These are phyloP conservation scores for Colletotrichum sp. DNA, from an alignment of 2,329 filamentous ascomycete genomes.

Conservation along the genomic window DNA sequence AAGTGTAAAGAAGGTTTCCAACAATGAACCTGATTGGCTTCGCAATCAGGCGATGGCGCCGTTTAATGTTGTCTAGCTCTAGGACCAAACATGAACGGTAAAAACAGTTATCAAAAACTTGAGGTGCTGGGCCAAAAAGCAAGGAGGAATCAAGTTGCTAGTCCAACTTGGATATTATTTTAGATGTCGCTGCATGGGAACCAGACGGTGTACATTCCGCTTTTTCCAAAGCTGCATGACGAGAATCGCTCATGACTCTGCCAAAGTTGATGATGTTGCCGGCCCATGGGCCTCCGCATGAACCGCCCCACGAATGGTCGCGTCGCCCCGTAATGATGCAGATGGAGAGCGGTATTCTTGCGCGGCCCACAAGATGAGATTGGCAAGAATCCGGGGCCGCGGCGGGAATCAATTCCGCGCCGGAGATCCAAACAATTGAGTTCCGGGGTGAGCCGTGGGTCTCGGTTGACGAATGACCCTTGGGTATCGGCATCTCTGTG, in stretches of 20 bases:
- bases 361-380: background rate
- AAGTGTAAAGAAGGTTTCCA: background rate
- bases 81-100: background rate
- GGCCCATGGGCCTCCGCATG: background rate
- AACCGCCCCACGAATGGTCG: background rate
- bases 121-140: background rate
- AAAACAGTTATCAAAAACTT: rapidly evolving
- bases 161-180: background rate
- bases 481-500: background rate
- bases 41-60: background rate
- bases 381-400: background rate
- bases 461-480: background rate
- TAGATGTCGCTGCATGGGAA: background rate
- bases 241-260: background rate
- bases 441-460: background rate
- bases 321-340: background rate
- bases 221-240: background rate
- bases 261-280: background rate
- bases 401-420: constrained; percentile 1
- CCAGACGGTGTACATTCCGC: background rate
- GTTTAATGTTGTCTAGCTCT: background rate
- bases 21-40: background rate
- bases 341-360: background rate
- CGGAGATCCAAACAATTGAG: background rate
- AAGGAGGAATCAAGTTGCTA: background rate